Conservation (phyloP, 139 green algal genomes). For the Auxenochlorella pyrenoidosa region DNA sequence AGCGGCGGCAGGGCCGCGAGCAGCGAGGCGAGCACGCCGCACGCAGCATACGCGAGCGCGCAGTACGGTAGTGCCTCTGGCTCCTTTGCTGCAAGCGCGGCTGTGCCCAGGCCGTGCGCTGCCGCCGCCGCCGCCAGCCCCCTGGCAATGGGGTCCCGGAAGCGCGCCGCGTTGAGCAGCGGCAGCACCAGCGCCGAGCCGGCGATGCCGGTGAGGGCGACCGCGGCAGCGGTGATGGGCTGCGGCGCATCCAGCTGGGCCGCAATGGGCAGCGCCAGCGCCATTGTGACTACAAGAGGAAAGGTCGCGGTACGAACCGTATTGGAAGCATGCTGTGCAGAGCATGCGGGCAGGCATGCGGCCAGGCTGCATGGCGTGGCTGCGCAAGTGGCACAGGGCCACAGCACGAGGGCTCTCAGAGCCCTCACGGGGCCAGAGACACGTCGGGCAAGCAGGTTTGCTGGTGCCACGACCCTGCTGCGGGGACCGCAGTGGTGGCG, state of each 20-base stretch:
- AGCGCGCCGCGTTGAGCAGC: conserved; percentile 66
- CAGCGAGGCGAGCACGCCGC: conserved; percentile 83
- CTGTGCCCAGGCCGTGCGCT: conserved; percentile 87
- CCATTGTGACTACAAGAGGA: conserved; percentile 76
- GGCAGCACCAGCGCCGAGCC: conserved; percentile 77
- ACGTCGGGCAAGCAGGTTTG: no score
- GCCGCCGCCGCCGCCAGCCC: conserved; percentile 81
- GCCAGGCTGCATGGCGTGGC: not conserved
- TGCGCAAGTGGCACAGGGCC: no score
- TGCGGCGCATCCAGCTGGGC: conserved; percentile 66
- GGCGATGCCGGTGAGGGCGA: conserved; percentile 83
- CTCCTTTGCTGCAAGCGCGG: conserved; percentile 72
- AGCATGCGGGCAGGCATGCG: no score
- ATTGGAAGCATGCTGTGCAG: not conserved
- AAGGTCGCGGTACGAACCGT: not conserved
- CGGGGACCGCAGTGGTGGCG: no score
- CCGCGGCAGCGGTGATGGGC: conserved; percentile 82
- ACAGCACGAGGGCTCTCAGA: no score
- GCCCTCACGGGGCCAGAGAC: no score
- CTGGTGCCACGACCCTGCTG: no score
- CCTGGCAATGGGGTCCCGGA: conserved; percentile 84
- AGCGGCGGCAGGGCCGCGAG: conserved; percentile 68
- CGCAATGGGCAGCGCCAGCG: conserved; percentile 88
- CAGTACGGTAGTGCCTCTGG: conserved; percentile 90
- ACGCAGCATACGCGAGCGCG: conserved; percentile 85